Conservation (phyloP, 2,329 filamentous ascomycete genomes). For the Drechmeria coniospora region DNA sequence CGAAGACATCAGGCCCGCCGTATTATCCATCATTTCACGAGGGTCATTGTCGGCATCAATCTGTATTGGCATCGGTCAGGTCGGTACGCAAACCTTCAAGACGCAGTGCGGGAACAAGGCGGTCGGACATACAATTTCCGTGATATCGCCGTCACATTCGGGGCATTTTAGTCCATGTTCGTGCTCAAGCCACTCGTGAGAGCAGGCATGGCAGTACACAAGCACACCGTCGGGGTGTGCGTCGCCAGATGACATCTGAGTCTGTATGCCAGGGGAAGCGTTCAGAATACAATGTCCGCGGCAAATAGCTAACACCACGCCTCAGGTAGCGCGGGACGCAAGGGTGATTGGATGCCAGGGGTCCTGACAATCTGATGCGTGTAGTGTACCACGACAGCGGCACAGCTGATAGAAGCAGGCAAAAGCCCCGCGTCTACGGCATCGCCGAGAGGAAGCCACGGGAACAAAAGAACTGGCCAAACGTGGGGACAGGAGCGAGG, state of each 20-base stretch:
- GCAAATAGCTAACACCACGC: slow-evolving; percentile 39
- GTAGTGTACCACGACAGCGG: too few species aligned
- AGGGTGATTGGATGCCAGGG: too few species aligned
- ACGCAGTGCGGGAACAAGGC: not conserved
- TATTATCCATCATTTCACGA: slow-evolving; percentile 22
- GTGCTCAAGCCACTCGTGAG: slow-evolving; percentile 65
- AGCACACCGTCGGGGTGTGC: slow-evolving; percentile 45
- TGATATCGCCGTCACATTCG: slow-evolving; percentile 60
- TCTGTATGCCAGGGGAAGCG: slow-evolving; percentile 34
- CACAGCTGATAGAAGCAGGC: too few species aligned
- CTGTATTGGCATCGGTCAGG: too few species aligned
- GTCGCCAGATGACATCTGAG: slow-evolving; percentile 34
- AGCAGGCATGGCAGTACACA: slow-evolving; percentile 74
- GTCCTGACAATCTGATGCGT: too few species aligned
- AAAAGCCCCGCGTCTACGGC: too few species aligned
- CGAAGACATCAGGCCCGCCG: slow-evolving; percentile 15
- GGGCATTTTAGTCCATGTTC: slow-evolving; percentile 58
- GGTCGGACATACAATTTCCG: slow-evolving; percentile 58
- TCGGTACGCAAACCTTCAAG: slow-evolving; percentile 5
- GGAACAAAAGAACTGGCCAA: too few species aligned
- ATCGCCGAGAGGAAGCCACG: too few species aligned
- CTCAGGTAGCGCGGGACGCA: slow-evolving; percentile 40
- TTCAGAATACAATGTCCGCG: slow-evolving; percentile 42
- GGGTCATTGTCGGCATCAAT: slow-evolving; percentile 46
- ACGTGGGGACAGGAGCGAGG: too few species aligned